Base-by-base conservation (phyloP, 2,329 filamentous ascomycete genomes). In the Aspergillus transmontanensis region DNA sequence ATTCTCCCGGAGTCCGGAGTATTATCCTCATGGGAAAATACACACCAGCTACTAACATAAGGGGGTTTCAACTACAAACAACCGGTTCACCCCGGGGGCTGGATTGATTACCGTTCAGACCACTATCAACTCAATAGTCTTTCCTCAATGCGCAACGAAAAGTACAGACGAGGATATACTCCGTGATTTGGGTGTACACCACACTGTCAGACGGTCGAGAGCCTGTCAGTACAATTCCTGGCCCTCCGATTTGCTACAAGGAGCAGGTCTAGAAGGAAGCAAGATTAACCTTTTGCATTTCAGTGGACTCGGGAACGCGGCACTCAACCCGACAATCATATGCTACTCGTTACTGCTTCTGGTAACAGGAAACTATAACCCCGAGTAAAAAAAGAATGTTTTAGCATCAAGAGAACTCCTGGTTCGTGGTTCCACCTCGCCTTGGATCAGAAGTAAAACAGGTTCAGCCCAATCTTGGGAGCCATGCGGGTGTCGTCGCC, bases 181-280 rank as follows among this genome's bases (percentile, higher is more conserved):
- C 51, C 51, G 51, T 39, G 51, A 39, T 16, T n/a, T 9, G 51
- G 51, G 30, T 54, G 51, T 32, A 54, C 32, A 48, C 23, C 54
- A 48, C 23, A 48, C 23, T 45, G 26, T 39, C 28, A 51, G 45
- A 43, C 32, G 39, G 59, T 46, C 43, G 32, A 58, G 26, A 57
- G 57, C 41, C 46, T 30, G 36, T 62, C 36, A 21, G 28, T 54
- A 28, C 50, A 55, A 30, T 57, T 61, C 61, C 57, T 55, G 34
- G 26, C 9, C 28, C 28, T 63, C 61, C 64, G 63, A 64, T 64
- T 64, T 62, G 63, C 57, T 64, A 32, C 36, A 48, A 23, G 28
- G 30, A 55, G 2, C 10, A 26, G 34, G 51, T 26, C 51, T 55
- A 26, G 51, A 55, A 55, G 32, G 32, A 39, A 39, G 51, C 51